Evolutionary conservation across 108 stramenopile genomes (phyloP), one percentile per base, ranked within the genome.

Genomic region (Chaetoceros muelleri): DNA sequence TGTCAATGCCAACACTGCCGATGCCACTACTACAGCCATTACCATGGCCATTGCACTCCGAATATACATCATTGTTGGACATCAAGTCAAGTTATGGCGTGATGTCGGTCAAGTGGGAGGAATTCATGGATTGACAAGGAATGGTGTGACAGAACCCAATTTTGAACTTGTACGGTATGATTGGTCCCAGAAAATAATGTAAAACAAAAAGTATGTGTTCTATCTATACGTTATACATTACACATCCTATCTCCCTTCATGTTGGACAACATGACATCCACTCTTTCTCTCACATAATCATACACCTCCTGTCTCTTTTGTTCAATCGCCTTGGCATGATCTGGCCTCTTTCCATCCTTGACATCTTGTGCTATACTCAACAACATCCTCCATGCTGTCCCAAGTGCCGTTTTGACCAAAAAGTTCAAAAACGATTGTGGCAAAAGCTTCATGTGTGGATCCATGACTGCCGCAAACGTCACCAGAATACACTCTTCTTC

Each of bases 341-440:
- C 65, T 26, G 66, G 65, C 1, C 82, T 53, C 45, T 57, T 59
- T 18, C 86, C 82, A 56, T 71, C 81, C 25, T 72, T 73, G 21
- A 88, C 79, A 56, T 84, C 71, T 55, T 84, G 78, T 2, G 82
- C 80, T 54, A 88, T 76, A 22, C 71, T 57, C 2, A 88, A 52
- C 28, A 88, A 60, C 71, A 60, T 82, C 17, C 58, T 67, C 82
- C 82, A 88, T 21, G 78, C 53, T 50, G 59, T 49, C 8, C 79
- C 76, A 28, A 88, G 62, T 8, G 61, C 82, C 2, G 58, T 66
- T 5, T 76, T 66, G 0, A 79, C 66, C 20, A 78, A 55, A 53
- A 84, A 88, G 53, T 88, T 84, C 21, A 84, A 65, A 25, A 82
- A 57, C 3, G 73, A 58, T 30, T 80, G 64, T 22, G 86, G 82